phyloP scores from a whole-genome alignment of 2,329 filamentous ascomycete species.

The Trichophyton schoenleinii region DNA sequence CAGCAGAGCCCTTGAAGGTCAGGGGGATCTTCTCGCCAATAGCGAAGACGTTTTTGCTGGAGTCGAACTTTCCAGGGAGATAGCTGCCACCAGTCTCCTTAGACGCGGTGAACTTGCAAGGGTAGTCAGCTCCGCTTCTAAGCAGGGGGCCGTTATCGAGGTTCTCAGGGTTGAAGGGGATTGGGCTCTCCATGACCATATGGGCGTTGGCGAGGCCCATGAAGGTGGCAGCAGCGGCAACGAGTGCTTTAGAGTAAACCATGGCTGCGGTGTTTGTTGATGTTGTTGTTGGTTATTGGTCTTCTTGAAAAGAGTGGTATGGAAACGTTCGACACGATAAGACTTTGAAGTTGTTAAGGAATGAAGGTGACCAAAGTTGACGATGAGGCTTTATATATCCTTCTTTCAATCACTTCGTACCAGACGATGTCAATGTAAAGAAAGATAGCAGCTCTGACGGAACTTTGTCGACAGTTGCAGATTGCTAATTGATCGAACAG shows the following conservation, averaged over 20 bases:
- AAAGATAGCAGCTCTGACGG: not conserved
- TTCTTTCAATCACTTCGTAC: not conserved
- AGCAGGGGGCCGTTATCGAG: conserved; percentile 54
- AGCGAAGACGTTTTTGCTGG: conserved; percentile 46
- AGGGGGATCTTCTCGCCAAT: conserved; percentile 52
- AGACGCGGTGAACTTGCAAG: conserved; percentile 56
- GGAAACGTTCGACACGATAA: conserved; percentile 3
- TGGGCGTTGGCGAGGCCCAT: conserved; percentile 55
- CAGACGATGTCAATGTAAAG: not conserved
- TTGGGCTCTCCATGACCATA: conserved; percentile 58
- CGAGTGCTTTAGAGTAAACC: conserved; percentile 7
- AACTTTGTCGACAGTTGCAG: conserved; percentile 5
- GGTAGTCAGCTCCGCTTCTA: conserved; percentile 54
- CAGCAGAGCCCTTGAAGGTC: conserved; percentile 56
- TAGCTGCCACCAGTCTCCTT: conserved; percentile 16
- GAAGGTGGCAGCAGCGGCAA: conserved; percentile 37
- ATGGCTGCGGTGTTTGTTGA: not conserved
- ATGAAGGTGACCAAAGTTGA: not conserved
- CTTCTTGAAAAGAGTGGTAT: not conserved
- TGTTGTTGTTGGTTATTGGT: not conserved
- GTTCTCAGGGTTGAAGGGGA: conserved; percentile 44
- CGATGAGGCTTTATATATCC: conserved; percentile 2
- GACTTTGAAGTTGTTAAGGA: not conserved
- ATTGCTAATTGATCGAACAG: not conserved
- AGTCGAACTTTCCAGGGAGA: conserved; percentile 35